Conservation (phyloP, 371 early-diverging fungal species). For the Syncephalastrum monosporum region DNA sequence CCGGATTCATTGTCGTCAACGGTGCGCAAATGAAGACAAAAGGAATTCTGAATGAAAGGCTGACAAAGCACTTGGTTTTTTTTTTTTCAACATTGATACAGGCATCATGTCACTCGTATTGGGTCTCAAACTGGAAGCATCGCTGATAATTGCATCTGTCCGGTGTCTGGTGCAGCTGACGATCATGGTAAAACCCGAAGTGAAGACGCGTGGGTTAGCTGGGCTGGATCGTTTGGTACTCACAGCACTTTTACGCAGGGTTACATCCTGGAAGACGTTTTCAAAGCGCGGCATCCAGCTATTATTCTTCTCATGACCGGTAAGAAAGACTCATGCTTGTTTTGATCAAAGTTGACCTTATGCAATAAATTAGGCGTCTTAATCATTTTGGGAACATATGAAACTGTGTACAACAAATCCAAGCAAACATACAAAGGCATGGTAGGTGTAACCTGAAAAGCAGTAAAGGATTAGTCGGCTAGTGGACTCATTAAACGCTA, state of each 20-base stretch:
- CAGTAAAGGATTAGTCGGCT: background rate
- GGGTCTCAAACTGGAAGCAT: constrained; percentile 59
- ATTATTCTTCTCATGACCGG: constrained; percentile 60
- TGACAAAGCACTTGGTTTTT: background rate
- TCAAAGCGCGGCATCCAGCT: constrained; percentile 55
- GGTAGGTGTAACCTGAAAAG: constrained; percentile 31
- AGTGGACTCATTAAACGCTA: background rate
- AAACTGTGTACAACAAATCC: constrained; percentile 62
- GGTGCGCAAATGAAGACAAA: constrained; percentile 1
- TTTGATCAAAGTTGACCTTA: background rate
- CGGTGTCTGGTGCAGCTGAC: constrained; percentile 65
- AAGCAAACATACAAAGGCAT: constrained; percentile 51
- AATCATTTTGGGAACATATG: constrained; percentile 51
- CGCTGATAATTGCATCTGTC: constrained; percentile 59
- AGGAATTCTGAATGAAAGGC: background rate
- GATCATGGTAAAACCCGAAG: constrained; percentile 49
- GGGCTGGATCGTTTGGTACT: background rate
- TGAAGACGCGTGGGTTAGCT: background rate
- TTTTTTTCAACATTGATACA: constrained; percentile 7
- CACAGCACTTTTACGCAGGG: constrained; percentile 32
- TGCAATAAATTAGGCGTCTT: constrained; percentile 29
- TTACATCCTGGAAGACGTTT: constrained; percentile 60
- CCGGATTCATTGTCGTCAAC: constrained; percentile 16
- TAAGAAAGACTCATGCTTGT: constrained; percentile 24
- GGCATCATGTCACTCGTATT: constrained; percentile 58